Conservation (phyloP, 2,329 filamentous ascomycete genomes). For the Aspergillus sp. region DNA sequence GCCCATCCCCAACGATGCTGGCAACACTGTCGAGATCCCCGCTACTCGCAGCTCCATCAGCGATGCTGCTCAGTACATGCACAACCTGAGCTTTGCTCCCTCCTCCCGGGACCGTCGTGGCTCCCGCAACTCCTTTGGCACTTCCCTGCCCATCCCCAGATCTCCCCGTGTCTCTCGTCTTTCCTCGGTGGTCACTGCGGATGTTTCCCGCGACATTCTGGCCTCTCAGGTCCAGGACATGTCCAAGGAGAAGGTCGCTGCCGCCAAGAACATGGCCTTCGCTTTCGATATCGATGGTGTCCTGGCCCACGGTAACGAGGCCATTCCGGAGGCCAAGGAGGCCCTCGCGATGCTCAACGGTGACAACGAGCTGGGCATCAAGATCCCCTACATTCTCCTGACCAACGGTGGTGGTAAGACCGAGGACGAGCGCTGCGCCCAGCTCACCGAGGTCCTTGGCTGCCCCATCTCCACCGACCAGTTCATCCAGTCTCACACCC, state of each 20-base stretch:
- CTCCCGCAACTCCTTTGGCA: conserved; percentile 75
- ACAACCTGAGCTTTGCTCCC: conserved; percentile 67
- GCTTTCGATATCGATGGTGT: conserved; percentile 72
- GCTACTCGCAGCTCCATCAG: conserved; percentile 68
- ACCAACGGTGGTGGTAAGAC: conserved; percentile 75
- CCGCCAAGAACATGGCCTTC: conserved; percentile 78
- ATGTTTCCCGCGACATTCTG: conserved; percentile 64
- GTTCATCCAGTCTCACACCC: conserved; percentile 76
- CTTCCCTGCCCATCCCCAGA: conserved; percentile 70
- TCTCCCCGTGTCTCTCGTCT: conserved; percentile 69
- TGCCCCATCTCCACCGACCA: conserved; percentile 68
- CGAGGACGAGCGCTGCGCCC: conserved; percentile 64
- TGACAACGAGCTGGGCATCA: conserved; percentile 75
- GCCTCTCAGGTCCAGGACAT: conserved; percentile 71
- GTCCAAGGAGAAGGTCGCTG: conserved; percentile 63
- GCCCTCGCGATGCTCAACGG: conserved; percentile 72
- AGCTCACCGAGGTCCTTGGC: conserved; percentile 67
- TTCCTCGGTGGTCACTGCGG: conserved; percentile 59
- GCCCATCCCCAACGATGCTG: conserved; percentile 47
- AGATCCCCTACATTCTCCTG: conserved; percentile 73
- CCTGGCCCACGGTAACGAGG: conserved; percentile 69
- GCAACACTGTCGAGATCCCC: conserved; percentile 67
- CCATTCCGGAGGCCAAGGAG: conserved; percentile 67
- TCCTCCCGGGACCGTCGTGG: conserved; percentile 68
- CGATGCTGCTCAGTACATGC: conserved; percentile 70